Percentiles rank a stretch among this genome's conserved stretches.
These are phyloP conservation scores for Manihot esculenta DNA, from an alignment of 441 rosid species.

Conservation along the genomic window DNA sequence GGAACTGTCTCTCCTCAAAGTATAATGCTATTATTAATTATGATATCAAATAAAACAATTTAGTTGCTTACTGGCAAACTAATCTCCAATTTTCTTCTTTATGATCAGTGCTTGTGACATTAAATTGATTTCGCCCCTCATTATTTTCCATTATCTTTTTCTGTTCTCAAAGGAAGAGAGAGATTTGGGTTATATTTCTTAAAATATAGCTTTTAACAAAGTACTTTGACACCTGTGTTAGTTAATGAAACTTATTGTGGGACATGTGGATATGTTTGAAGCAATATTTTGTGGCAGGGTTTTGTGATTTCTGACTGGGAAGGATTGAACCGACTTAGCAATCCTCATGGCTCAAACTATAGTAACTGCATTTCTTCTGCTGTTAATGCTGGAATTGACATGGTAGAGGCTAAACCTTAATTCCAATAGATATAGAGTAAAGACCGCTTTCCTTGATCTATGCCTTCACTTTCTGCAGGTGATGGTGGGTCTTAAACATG, in stretches of 20 bases:
- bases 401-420: constrained; percentile 43
- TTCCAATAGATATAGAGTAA: neutral
- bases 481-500: constrained; percentile 62
- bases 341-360: constrained; percentile 68
- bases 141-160: neutral
- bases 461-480: constrained; percentile 47
- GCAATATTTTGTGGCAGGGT: constrained; percentile 52
- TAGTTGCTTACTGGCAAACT: neutral
- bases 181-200: neutral
- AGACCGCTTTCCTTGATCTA: constrained; percentile 13
- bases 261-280: neutral
- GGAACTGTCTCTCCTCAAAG: constrained; percentile 7
- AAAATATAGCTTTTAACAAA: neutral
- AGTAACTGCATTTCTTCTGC: constrained; percentile 53
- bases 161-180: neutral
- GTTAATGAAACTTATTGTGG: constrained; percentile 4
- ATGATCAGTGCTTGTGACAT: neutral
- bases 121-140: neutral
- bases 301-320: constrained; percentile 87
- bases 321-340: constrained; percentile 63
- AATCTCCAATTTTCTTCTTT: neutral
- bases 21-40: neutral
- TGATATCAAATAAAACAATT: constrained; percentile 2
- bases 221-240: neutral
- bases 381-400: constrained; percentile 87